These are phyloP conservation scores for Striga asiatica DNA, from an alignment of 257 asterid species.

Conservation along the genomic window DNA sequence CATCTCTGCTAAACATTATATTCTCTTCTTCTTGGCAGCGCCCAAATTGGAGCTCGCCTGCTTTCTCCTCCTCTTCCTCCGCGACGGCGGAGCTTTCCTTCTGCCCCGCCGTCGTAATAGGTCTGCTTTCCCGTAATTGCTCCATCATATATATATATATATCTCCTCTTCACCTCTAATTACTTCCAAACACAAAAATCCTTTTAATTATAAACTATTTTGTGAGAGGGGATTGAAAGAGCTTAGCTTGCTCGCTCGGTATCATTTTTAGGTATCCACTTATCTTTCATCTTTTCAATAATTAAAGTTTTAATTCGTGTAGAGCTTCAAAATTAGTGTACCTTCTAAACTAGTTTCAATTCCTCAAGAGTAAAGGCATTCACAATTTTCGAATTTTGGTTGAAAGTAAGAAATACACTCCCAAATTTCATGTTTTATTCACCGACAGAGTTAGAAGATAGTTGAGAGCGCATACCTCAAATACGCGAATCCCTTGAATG, in stretches of 20 bases:
- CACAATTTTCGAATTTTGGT: no score
- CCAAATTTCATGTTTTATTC: neutral
- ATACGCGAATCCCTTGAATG: neutral
- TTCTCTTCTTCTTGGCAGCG: slow-evolving; percentile 33
- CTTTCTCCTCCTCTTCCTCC: slow-evolving; percentile 21
- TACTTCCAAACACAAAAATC: neutral
- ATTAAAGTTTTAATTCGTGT: neutral
- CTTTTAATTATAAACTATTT: no score
- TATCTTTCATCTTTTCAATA: no score
- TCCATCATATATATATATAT: no score
- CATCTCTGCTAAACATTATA: slow-evolving; percentile 75
- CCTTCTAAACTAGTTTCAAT: no score
- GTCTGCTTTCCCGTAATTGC: slow-evolving; percentile 69
- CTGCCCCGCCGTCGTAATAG: slow-evolving; percentile 48
- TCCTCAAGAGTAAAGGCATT: no score
- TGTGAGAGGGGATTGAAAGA: no score
- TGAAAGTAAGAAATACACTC: neutral
- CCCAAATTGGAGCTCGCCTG: slow-evolving; percentile 31
- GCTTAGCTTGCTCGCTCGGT: no score
- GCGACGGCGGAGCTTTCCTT: slow-evolving; percentile 29
- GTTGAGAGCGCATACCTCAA: no score
- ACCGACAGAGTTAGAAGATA: neutral
- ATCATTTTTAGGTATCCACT: no score
- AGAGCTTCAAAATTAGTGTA: slow-evolving; percentile 2
- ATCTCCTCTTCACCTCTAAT: slow-evolving; percentile 37